Percentiles rank a stretch among this genome's conserved stretches.
phyloP scores from a whole-genome alignment of 2,329 filamentous ascomycete genomes.

The Dactylellina parvicollis region DNA sequence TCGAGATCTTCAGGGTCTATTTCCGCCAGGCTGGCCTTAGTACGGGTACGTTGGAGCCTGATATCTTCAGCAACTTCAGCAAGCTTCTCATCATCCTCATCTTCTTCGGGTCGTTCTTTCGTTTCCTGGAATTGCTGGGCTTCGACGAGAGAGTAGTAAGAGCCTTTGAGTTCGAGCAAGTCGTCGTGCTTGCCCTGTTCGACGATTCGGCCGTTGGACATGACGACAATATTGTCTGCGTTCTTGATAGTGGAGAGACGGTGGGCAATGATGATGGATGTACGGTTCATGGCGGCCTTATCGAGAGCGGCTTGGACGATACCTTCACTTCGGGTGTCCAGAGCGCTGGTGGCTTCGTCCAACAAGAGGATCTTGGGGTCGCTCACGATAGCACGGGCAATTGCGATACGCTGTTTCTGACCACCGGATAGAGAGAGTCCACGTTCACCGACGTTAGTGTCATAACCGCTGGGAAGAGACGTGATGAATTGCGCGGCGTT shows the following conservation, averaged over 20 bases:
- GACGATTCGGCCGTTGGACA: constrained; percentile 83
- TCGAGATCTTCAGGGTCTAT: constrained; percentile 72
- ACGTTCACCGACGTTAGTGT: constrained; percentile 94
- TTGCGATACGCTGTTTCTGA: constrained; percentile 86
- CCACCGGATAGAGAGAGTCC: constrained; percentile 92
- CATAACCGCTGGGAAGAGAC: constrained; percentile 83
- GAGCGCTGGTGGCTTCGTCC: constrained; percentile 91
- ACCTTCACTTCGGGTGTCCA: constrained; percentile 94
- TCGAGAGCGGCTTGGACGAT: constrained; percentile 94
- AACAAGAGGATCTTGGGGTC: constrained; percentile 76
- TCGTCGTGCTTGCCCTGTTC: constrained; percentile 91
- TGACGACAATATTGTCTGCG: constrained; percentile 95
- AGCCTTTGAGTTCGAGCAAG: constrained; percentile 74
- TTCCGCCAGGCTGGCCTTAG: constrained; percentile 59
- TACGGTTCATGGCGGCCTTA: constrained; percentile 82
- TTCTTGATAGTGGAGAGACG: constrained; percentile 92
- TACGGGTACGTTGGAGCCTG: constrained; percentile 60
- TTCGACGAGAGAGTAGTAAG: constrained; percentile 86
- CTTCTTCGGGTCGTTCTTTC: constrained; percentile 68
- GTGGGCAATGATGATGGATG: constrained; percentile 96
- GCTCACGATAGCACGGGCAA: constrained; percentile 62
- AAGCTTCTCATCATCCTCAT: constrained; percentile 67
- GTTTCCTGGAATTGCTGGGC: constrained; percentile 81
- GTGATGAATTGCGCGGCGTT: constrained; percentile 94
- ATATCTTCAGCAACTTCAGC: constrained; percentile 61